Evolutionary conservation across 2,329 filamentous ascomycete genomes (phyloP).

Genomic region (Thielaviopsis punctulata): DNA sequence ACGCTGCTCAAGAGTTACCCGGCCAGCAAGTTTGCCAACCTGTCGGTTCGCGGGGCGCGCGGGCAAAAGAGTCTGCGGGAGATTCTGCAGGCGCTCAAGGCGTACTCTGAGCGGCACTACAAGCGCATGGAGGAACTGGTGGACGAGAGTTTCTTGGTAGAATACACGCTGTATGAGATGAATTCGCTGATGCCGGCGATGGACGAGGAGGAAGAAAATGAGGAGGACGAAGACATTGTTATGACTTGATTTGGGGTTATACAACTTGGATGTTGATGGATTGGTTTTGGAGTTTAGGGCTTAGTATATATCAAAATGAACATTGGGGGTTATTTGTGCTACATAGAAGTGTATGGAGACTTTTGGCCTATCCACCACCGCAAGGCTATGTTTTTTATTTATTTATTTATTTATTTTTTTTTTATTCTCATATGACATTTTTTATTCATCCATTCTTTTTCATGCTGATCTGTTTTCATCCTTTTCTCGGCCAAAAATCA

Average conservation of each 20-base stretch:
- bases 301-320: slow-evolving; percentile 10
- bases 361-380: neutral
- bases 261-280: neutral
- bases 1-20: slow-evolving; percentile 68
- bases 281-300: slow-evolving; percentile 9
- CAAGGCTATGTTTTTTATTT: slow-evolving; percentile 7
- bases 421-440: neutral
- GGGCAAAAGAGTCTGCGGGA: slow-evolving; percentile 58
- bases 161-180: slow-evolving; percentile 90
- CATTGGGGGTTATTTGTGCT: neutral
- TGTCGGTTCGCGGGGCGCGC: slow-evolving; percentile 42
- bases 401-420: neutral
- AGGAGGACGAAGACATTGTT: slow-evolving; percentile 24
- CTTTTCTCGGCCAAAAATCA: neutral
- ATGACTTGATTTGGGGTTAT: slow-evolving; percentile 18
- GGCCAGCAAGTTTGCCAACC: slow-evolving; percentile 53
- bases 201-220: slow-evolving; percentile 17
- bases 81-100: slow-evolving; percentile 68
- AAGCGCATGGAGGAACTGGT: slow-evolving; percentile 74
- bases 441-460: too few species aligned
- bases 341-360: neutral
- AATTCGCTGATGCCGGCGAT: slow-evolving; percentile 44
- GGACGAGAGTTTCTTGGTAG: slow-evolving; percentile 85
- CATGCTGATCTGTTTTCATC: neutral
- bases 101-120: slow-evolving; percentile 89